These are phyloP conservation scores for Verticillium albo-atrum DNA, from an alignment of 2,329 filamentous ascomycete species.

Conservation along the genomic window DNA sequence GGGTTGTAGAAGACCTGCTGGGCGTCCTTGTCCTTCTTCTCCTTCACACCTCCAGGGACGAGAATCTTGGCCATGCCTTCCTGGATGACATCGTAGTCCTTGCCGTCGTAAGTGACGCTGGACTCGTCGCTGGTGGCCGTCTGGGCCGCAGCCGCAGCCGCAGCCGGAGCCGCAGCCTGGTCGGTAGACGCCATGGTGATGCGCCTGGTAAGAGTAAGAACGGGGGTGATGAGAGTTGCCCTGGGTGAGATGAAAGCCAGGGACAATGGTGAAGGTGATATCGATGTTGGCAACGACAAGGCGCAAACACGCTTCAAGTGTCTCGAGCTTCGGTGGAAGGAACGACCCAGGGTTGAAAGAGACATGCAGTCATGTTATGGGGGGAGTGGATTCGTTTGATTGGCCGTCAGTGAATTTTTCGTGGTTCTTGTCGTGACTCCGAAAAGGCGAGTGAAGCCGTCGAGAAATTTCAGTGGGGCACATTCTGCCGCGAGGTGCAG, in stretches of 20 bases:
- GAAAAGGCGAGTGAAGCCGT: not conserved
- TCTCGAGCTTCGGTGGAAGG: not conserved
- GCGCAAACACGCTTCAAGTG: not conserved
- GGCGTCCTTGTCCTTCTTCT: constrained; percentile 52
- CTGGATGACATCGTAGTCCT: constrained; percentile 45
- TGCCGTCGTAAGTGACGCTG: constrained; percentile 34
- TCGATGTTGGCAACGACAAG: not conserved
- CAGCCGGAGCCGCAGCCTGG: not conserved
- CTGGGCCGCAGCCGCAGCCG: not conserved
- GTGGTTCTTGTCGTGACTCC: not conserved
- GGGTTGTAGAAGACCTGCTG: constrained; percentile 97
- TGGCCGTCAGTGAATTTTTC: not conserved
- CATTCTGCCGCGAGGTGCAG: constrained; percentile 6
- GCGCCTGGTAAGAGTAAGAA: not conserved
- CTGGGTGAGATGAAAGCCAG: not conserved
- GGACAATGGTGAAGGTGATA: too few relatives aligned
- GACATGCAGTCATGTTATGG: not conserved
- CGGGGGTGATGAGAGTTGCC: not conserved
- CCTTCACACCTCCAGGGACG: constrained; percentile 38
- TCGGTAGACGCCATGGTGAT: not conserved
- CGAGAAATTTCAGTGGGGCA: constrained; percentile 14
- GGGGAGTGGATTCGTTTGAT: not conserved
- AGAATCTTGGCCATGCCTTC: constrained; percentile 56
- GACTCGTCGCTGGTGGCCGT: not conserved
- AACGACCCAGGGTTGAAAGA: not conserved